Evolutionary conservation across 768 basidiomycete species (phyloP).

Genomic region (Amylocystis lapponica): DNA sequence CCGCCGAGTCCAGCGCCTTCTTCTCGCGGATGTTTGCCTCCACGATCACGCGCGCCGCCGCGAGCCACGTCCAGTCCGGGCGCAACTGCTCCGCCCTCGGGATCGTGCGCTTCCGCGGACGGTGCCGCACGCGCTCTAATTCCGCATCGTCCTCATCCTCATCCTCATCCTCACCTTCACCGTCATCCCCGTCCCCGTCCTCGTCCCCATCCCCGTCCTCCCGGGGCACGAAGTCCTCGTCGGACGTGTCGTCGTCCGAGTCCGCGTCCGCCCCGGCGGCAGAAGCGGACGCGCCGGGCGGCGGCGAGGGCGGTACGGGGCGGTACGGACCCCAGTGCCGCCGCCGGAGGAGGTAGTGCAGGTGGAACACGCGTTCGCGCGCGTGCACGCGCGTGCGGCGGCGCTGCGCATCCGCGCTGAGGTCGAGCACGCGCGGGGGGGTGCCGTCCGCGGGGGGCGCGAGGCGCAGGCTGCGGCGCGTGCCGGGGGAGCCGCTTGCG

Average conservation of each 20-base stretch:
- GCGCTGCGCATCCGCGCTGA: constrained; percentile 7
- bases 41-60: constrained; percentile 9
- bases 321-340: constrained; percentile 20
- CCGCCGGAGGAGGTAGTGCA: constrained; percentile 14
- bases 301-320: not conserved
- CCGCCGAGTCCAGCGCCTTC: too few species aligned
- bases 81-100: constrained; percentile 10
- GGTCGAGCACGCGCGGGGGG: not conserved
- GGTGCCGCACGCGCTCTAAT: not conserved
- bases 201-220: not conserved
- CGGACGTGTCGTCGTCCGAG: constrained; percentile 7
- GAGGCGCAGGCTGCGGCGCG: not conserved
- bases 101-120: not conserved
- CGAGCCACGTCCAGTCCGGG: constrained; percentile 20
- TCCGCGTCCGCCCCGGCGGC: constrained; percentile 5
- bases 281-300: not conserved
- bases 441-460: not conserved
- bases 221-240: not conserved
- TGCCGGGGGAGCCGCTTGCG: too few species aligned
- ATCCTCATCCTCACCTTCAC: not conserved
- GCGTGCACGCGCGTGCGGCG: constrained; percentile 5
- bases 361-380: constrained; percentile 10
- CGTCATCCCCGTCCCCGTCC: not conserved
- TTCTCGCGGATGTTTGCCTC: constrained; percentile 2
- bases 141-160: not conserved